Evolutionary conservation across 306 rosid genomes (phyloP).

Genomic region (Pterocarpus santalinus): DNA sequence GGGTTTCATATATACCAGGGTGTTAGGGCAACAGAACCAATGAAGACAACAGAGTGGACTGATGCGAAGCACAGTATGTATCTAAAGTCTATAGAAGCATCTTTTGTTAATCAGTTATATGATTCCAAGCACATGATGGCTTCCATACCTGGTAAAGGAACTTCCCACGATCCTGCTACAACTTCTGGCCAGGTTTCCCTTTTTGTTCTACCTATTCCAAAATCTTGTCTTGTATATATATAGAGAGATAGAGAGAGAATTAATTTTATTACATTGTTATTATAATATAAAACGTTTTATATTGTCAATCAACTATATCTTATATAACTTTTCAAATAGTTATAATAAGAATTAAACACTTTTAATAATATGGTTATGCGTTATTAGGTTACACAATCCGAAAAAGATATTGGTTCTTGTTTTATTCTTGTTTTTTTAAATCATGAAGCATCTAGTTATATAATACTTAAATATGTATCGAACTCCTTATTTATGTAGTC

Average conservation of each 20-base stretch:
- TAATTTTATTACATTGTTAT: background rate
- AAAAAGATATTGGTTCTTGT: no score
- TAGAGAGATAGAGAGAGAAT: no score
- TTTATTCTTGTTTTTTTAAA: no score
- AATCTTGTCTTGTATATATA: background rate
- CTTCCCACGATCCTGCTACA: conserved; percentile 19
- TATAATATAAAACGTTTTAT: background rate
- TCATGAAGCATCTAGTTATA: background rate
- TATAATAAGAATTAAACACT: background rate
- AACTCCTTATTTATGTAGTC: no score
- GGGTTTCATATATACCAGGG: conserved; percentile 46
- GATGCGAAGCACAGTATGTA: conserved; percentile 82
- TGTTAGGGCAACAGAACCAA: conserved; percentile 45
- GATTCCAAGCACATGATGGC: conserved; percentile 54
- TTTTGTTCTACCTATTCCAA: background rate
- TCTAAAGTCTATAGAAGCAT: conserved; percentile 84
- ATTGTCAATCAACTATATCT: no score
- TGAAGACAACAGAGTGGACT: conserved; percentile 70
- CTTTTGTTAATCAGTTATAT: conserved; percentile 72
- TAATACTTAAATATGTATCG: background rate
- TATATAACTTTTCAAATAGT: no score
- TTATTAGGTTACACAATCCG: no score
- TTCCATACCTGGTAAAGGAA: conserved; percentile 24
- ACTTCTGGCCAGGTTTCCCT: conserved; percentile 68
- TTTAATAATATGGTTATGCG: no score